Conservation (phyloP, 2,329 filamentous ascomycete genomes). For the Exserohilum turcica region DNA sequence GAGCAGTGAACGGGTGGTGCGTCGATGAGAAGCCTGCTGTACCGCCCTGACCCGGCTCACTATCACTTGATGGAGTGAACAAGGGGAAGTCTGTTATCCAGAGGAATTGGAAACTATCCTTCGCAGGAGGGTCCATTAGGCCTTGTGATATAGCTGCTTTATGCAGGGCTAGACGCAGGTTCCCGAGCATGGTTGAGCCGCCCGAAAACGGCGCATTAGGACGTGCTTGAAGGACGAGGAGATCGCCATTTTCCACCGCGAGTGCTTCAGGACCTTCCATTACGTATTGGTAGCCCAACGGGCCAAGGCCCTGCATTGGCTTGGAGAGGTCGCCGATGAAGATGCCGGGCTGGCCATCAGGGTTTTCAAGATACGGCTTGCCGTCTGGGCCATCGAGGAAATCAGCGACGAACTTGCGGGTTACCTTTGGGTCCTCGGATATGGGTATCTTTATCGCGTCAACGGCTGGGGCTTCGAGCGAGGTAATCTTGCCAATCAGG, state of each 20-base stretch:
- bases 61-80: conserved; percentile 73
- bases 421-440: conserved; percentile 57
- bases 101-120: conserved; percentile 67
- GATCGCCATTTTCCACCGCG: conserved; percentile 67
- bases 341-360: conserved; percentile 78
- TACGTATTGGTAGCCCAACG: conserved; percentile 74
- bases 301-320: conserved; percentile 76
- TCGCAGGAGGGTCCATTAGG: conserved; percentile 58
- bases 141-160: conserved; percentile 68
- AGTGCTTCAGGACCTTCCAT: conserved; percentile 61
- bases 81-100: conserved; percentile 94
- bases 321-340: conserved; percentile 75
- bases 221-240: conserved; percentile 82
- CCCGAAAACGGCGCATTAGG: conserved; percentile 67
- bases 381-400: conserved; percentile 73
- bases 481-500: conserved; percentile 76
- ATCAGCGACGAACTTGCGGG: conserved; percentile 65
- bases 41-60: conserved; percentile 79
- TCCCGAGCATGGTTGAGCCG: conserved; percentile 74
- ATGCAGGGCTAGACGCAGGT: conserved; percentile 72
- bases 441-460: conserved; percentile 75
- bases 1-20: conserved; percentile 95
- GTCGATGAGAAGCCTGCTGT: conserved; percentile 80
- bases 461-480: conserved; percentile 69
- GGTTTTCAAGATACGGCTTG: conserved; percentile 67